Evolutionary conservation across 345 rosid genomes (phyloP), one percentile per base, ranked within the genome.

Genomic region (Passiflora organensis): DNA sequence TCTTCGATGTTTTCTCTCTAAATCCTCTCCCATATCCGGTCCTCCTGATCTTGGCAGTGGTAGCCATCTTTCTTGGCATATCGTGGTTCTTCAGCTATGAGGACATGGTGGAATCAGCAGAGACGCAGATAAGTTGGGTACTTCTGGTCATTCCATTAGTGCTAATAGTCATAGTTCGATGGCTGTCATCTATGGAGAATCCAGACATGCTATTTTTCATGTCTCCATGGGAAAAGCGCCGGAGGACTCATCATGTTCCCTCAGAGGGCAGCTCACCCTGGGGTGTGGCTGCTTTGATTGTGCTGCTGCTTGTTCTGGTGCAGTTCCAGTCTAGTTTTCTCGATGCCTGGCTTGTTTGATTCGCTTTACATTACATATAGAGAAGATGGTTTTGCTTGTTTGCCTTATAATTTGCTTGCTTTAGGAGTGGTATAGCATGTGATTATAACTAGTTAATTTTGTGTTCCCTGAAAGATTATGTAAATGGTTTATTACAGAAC

Each of bases 1-100:
- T 93, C 71, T 65, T 78, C 41, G 96, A 88, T 39, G 74, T 69
- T 2, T 82, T 91, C 79, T 69, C 85, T 24, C 65, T 93, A 6
- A 78, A 56, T 13, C 99, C 96, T n/a, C 66, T 93, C 9, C 99
- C 99, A 0, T 80, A 82, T 34, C 99, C 96, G 6, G 96, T 88
- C 18, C 95, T 93, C 21, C 22, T 80, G 10, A 66, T 93, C 75
- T 50, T 89, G 23, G 91, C 85, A 1, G 85, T 89, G 0, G 63
- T 70, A 10, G 63, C 79, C 0, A 34, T 82, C 60, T 80, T 89
- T 62, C 77, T 93, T 0, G 71, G 85, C 48, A 68, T 59, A 0
- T 84, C 96, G 13, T 93, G 84, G 89, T 80, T 64, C 76, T 63
- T 78, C 43, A 72, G 55, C 75, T 82, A 80, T 37, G 91, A 89